Percentiles rank a stretch among this genome's conserved stretches.
These are phyloP conservation scores for Fusarium staphyleae DNA, from an alignment of 2,329 filamentous ascomycete genomes.

Conservation along the genomic window DNA sequence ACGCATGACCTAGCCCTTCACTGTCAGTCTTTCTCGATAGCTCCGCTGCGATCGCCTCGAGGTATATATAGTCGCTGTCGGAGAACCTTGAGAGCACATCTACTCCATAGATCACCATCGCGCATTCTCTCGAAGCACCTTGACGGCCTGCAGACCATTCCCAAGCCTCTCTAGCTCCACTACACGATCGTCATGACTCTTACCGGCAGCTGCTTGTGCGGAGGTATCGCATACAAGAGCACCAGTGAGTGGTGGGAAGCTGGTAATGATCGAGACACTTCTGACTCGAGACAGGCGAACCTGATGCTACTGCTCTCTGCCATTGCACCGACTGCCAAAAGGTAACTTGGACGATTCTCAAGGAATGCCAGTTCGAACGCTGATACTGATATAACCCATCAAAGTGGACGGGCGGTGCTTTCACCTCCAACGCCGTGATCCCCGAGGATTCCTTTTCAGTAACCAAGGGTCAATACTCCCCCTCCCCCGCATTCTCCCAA, in stretches of 20 bases:
- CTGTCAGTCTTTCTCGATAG: not conserved
- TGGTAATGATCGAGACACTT: too few relatives aligned
- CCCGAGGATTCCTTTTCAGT: conserved; percentile 55
- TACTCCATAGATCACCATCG: conserved; percentile 18
- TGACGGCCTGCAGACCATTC: conserved; percentile 16
- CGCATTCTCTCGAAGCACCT: conserved; percentile 15
- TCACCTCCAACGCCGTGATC: conserved; percentile 61
- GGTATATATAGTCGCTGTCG: conserved; percentile 31
- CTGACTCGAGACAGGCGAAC: conserved; percentile 46
- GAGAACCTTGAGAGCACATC: conserved; percentile 35
- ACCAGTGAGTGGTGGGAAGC: conserved; percentile 37
- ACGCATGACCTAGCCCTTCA: too few relatives aligned
- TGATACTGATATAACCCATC: not conserved
- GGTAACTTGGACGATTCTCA: conserved; percentile 45
- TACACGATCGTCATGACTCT: conserved; percentile 28
- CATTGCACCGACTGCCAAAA: conserved; percentile 64
- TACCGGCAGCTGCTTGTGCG: conserved; percentile 49
- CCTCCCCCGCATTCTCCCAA: not conserved
- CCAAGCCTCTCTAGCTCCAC: conserved; percentile 17
- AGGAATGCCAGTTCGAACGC: not conserved
- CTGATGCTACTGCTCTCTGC: conserved; percentile 55
- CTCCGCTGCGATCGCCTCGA: not conserved
- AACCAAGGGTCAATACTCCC: conserved; percentile 51
- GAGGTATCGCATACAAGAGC: conserved; percentile 46
- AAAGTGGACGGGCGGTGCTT: conserved; percentile 60